These are phyloP conservation scores for Colletotrichum spaethianum DNA, from an alignment of 2,329 filamentous ascomycete species.

Conservation along the genomic window DNA sequence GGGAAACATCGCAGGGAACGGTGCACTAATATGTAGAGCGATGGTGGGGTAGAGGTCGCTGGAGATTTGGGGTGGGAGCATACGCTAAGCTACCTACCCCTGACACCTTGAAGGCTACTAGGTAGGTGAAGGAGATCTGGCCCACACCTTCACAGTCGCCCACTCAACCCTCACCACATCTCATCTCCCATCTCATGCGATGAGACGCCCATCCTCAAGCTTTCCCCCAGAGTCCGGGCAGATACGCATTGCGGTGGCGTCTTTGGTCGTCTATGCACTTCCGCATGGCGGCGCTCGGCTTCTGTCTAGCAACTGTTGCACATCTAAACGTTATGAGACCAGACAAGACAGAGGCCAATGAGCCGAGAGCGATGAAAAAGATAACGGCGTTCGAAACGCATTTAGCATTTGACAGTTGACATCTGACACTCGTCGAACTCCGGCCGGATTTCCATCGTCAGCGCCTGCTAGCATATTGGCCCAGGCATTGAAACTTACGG, in stretches of 20 bases:
- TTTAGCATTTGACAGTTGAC: background rate
- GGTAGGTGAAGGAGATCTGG: background rate
- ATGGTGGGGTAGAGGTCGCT: constrained; percentile 6
- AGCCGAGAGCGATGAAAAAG: background rate
- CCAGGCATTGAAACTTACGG: background rate
- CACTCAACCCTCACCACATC: background rate
- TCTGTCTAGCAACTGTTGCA: constrained; percentile 22
- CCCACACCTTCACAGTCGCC: background rate
- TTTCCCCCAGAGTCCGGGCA: background rate
- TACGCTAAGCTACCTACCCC: background rate
- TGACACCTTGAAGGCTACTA: background rate
- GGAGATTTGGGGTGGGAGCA: background rate
- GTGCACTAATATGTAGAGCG: constrained; percentile 18
- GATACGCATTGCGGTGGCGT: constrained; percentile 7
- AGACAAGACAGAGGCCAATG: background rate
- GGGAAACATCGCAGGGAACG: constrained; percentile 10
- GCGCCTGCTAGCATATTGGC: background rate
- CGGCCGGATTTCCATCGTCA: background rate
- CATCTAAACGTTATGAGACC: constrained; percentile 1
- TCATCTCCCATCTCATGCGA: background rate
- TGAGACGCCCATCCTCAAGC: constrained; percentile 7
- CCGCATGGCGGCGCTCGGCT: constrained; percentile 17
- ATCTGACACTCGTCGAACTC: background rate
- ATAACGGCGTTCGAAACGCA: background rate
- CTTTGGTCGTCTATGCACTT: constrained; percentile 11